Percentiles rank a stretch among this genome's conserved stretches.
Evolutionary conservation across 768 basidiomycete species (phyloP).

Genomic region (Phylloporus arenicola): DNA sequence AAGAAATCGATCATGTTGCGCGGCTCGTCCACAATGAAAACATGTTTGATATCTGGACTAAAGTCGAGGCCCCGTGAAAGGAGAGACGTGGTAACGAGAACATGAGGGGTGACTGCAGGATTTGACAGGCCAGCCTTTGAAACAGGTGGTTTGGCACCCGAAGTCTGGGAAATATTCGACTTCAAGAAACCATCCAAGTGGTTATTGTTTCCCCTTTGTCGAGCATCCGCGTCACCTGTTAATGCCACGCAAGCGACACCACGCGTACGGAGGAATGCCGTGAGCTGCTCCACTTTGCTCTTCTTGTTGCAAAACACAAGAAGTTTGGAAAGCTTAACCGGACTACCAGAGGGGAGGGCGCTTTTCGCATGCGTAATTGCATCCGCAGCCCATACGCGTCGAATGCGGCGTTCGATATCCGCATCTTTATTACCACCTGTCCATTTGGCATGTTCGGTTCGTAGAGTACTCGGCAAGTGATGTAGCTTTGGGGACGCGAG

Average conservation of each 20-base stretch:
- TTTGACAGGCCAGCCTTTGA: constrained; percentile 15
- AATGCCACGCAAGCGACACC: constrained; percentile 61
- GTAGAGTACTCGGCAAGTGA: constrained; percentile 63
- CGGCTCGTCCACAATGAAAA: constrained; percentile 85
- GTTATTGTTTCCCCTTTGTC: constrained; percentile 65
- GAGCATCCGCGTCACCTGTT: constrained; percentile 54
- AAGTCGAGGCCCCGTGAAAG: constrained; percentile 91
- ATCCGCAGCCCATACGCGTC: constrained; percentile 71
- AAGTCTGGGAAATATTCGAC: background rate
- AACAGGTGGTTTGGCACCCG: background rate
- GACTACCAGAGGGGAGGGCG: constrained; percentile 14
- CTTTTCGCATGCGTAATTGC: constrained; percentile 31
- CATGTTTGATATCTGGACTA: constrained; percentile 65
- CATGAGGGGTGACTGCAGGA: constrained; percentile 43
- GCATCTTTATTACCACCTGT: constrained; percentile 76
- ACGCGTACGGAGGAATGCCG: constrained; percentile 50
- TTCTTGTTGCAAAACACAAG: constrained; percentile 82
- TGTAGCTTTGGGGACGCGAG: constrained; percentile 79
- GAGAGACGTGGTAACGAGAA: constrained; percentile 85
- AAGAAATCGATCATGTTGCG: constrained; percentile 88
- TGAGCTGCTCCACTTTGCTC: constrained; percentile 59
- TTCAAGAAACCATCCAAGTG: constrained; percentile 74
- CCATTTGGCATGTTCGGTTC: constrained; percentile 70
- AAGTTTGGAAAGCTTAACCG: constrained; percentile 51
- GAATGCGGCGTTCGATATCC: constrained; percentile 72